Conservation (phyloP, 495 filamentous ascomycete genomes). For the Penicillium paxilli region DNA sequence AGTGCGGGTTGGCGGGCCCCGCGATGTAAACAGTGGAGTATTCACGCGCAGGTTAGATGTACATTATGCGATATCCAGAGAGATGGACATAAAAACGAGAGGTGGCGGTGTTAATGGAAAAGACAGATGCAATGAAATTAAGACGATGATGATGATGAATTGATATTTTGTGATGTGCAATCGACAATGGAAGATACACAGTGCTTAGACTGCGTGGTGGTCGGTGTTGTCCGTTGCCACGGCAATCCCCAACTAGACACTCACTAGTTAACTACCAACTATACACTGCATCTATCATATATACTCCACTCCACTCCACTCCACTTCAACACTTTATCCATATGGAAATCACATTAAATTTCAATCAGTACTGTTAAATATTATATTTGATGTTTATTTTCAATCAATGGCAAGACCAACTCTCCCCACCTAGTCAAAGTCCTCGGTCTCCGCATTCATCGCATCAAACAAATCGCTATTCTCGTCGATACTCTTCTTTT, state of each 20-base stretch:
- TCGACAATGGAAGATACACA: neutral
- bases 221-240: conserved; percentile 8
- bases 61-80: no score
- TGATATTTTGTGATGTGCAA: neutral
- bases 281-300: no score
- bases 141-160: neutral
- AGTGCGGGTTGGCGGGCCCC: conserved; percentile 13
- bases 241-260: conserved; percentile 3
- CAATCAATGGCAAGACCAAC: neutral
- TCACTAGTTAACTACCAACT: neutral
- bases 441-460: conserved; percentile 28
- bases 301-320: neutral
- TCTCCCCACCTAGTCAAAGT: conserved; percentile 31
- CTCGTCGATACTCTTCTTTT: conserved; percentile 20
- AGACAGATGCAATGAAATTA: neutral
- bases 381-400: neutral
- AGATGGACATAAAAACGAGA: no score
- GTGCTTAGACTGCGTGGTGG: conserved; percentile 1
- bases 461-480: conserved; percentile 30
- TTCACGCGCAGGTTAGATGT: no score
- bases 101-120: no score
- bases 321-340: neutral
- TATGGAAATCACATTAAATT: no score
- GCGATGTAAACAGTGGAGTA: conserved; percentile 17
- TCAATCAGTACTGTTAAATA: neutral